phyloP scores from a whole-genome alignment of 768 basidiomycete species.

The Russula dissimulans region DNA sequence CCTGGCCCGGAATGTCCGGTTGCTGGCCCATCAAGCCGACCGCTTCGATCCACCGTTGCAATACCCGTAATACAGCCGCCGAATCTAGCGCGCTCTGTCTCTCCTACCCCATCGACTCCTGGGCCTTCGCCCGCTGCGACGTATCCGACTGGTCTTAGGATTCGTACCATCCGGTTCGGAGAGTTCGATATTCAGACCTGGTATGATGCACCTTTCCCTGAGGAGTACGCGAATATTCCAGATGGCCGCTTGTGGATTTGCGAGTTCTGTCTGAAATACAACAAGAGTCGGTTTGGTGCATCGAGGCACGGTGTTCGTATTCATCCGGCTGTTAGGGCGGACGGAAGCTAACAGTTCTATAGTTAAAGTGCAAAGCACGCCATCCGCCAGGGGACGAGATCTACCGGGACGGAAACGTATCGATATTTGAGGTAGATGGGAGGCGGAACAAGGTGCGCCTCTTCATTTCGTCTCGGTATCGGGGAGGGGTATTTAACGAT shows the following conservation, averaged over 20 bases:
- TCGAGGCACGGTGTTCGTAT: slow-evolving; percentile 71
- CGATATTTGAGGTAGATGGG: slow-evolving; percentile 97
- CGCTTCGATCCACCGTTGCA: slow-evolving; percentile 51
- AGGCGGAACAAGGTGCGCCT: slow-evolving; percentile 81
- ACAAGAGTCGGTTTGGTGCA: slow-evolving; percentile 87
- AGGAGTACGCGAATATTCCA: slow-evolving; percentile 88
- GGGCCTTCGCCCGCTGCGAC: slow-evolving; percentile 12
- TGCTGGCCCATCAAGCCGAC: slow-evolving; percentile 52
- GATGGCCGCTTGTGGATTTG: slow-evolving; percentile 94
- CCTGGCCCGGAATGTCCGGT: slow-evolving; percentile 31
- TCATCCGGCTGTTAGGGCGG: neutral
- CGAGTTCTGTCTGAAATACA: slow-evolving; percentile 96
- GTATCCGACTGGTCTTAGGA: slow-evolving; percentile 43
- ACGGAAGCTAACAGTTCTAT: slow-evolving; percentile 4
- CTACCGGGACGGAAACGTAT: slow-evolving; percentile 79
- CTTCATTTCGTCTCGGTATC: neutral
- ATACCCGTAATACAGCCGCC: slow-evolving; percentile 27
- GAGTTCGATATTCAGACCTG: slow-evolving; percentile 92
- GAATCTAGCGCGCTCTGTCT: slow-evolving; percentile 19
- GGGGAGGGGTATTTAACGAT: neutral
- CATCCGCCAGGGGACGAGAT: slow-evolving; percentile 99
- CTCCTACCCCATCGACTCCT: slow-evolving; percentile 34
- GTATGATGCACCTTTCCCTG: slow-evolving; percentile 98
- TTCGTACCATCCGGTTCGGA: slow-evolving; percentile 85
- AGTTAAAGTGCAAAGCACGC: slow-evolving; percentile 92